Evolutionary conservation across 306 rosid species (phyloP).

Genomic region (Sophora flavescens): DNA sequence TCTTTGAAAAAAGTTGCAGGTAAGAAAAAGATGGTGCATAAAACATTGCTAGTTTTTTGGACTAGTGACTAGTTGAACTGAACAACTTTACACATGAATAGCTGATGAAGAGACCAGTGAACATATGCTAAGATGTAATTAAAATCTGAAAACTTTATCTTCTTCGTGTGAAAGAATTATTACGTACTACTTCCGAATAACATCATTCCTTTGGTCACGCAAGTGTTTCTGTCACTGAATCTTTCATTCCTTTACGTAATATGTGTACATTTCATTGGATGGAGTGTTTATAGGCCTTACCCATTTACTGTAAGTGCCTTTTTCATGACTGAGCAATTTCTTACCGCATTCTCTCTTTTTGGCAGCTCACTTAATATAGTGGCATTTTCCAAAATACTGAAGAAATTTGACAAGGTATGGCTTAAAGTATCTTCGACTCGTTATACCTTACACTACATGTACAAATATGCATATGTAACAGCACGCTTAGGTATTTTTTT

Average conservation of each 20-base stretch:
- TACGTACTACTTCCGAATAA: not conserved
- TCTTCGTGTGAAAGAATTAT: not conserved
- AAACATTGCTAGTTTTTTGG: constrained; percentile 12
- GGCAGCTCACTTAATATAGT: constrained; percentile 76
- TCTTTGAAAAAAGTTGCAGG: constrained; percentile 1
- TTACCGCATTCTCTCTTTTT: constrained; percentile 42
- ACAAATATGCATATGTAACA: constrained; percentile 21
- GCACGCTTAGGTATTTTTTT: not conserved
- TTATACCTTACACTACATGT: not conserved
- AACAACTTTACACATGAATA: constrained; percentile 3
- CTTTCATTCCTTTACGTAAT: constrained; percentile 32
- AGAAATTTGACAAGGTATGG: constrained; percentile 92
- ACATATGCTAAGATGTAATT: not conserved
- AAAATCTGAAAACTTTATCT: constrained; percentile 18
- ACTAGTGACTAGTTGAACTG: not conserved
- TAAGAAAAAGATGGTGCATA: not conserved
- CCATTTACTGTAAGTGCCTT: constrained; percentile 1
- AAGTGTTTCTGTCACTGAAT: not conserved
- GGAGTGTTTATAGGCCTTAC: not conserved
- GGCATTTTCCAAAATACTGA: constrained; percentile 85
- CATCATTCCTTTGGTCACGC: constrained; percentile 5
- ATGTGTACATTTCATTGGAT: not conserved
- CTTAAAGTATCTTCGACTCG: not conserved
- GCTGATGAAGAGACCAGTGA: too few relatives aligned
- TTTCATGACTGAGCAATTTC: constrained; percentile 1